A percentile compares a stretch with the other conserved stretches of the same genome.
Evolutionary conservation across 176 grass and related monocot genomes (phyloP).

Genomic region (Guadua angustifolia): DNA sequence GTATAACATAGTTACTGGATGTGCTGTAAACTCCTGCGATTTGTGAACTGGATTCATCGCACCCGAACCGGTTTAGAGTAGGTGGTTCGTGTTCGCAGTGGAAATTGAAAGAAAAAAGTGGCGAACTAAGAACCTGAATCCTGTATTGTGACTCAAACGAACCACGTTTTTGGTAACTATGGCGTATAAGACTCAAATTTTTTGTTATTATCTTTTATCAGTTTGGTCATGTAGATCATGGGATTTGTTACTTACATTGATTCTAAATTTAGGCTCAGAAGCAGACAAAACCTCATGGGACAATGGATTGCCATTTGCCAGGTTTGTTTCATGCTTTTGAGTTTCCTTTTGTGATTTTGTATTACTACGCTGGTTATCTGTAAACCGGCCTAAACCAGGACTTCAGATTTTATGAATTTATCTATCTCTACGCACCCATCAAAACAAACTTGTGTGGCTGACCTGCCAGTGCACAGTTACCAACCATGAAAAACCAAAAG

Average conservation of each 20-base stretch:
- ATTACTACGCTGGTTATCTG: constrained; percentile 26
- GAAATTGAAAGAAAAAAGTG: too few species aligned
- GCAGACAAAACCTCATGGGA: constrained; percentile 69
- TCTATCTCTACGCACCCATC: not conserved
- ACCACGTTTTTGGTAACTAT: too few species aligned
- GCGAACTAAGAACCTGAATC: too few species aligned
- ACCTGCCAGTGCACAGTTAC: constrained; percentile 2
- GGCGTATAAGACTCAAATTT: not conserved
- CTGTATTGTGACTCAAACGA: too few species aligned
- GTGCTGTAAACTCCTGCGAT: too few species aligned
- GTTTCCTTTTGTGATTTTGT: constrained; percentile 18
- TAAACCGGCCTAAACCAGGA: not conserved
- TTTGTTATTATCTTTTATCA: constrained; percentile 3
- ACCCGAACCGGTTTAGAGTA: too few species aligned
- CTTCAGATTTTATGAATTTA: constrained; percentile 13
- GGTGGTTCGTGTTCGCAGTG: too few species aligned
- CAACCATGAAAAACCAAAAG: constrained; percentile 5
- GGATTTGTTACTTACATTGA: constrained; percentile 35
- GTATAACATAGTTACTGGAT: not conserved
- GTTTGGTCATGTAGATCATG: constrained; percentile 26
- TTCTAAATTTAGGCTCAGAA: constrained; percentile 62
- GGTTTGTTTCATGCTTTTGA: constrained; percentile 55
- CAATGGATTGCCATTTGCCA: constrained; percentile 73
- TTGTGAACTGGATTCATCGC: too few species aligned
- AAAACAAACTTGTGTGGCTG: not conserved